These are phyloP conservation scores for Saccharomycopsis synnaedendra DNA, from an alignment of 805 yeast species.

Conservation along the genomic window DNA sequence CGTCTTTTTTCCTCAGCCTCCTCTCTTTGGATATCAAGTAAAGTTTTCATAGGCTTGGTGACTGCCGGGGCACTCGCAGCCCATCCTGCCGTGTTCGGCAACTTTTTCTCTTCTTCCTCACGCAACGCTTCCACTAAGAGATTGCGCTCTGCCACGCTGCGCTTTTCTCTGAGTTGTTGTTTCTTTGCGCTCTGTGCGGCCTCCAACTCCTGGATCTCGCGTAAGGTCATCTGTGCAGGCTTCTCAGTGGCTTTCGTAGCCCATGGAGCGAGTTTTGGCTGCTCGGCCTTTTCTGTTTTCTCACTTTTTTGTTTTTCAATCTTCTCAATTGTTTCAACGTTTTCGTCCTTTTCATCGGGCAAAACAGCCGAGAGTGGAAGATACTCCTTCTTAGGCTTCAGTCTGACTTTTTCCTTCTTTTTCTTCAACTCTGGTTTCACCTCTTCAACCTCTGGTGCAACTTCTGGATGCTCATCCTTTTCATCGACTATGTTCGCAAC, in stretches of 20 bases:
- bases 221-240: conserved; percentile 26
- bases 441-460: background rate
- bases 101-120: conserved; percentile 20
- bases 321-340: too few species aligned
- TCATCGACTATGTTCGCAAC: background rate
- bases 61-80: conserved; percentile 20
- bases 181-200: conserved; percentile 36
- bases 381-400: background rate
- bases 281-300: too few species aligned
- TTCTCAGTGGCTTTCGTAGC: conserved; percentile 24
- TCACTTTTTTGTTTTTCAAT: too few species aligned
- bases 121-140: conserved; percentile 17
- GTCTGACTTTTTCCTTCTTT: background rate
- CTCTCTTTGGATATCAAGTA: conserved; percentile 54
- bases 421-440: background rate
- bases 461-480: background rate
- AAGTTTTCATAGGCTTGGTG: conserved; percentile 32
- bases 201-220: conserved; percentile 37
- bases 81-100: conserved; percentile 29
- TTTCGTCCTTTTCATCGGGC: too few species aligned
- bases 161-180: conserved; percentile 24
- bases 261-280: conserved; percentile 39
- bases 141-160: conserved; percentile 17
- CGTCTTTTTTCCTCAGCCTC: conserved; percentile 27
- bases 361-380: background rate